Percentiles rank a stretch among this genome's conserved stretches.
phyloP scores from a whole-genome alignment of 1,284 basidiomycete species.

The Cryptococcus floricola region DNA sequence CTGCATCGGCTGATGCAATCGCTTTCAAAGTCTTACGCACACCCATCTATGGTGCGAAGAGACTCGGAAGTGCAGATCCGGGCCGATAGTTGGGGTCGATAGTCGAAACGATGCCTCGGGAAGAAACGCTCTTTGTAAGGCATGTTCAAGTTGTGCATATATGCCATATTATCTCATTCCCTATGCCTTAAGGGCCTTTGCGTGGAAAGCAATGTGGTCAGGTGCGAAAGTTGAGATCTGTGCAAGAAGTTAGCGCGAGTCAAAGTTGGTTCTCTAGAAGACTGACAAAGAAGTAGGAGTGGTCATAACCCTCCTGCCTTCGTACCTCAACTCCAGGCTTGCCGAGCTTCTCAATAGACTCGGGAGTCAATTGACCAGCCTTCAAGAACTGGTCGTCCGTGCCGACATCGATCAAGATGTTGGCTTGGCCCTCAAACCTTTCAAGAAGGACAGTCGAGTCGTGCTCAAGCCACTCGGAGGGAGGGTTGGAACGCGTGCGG shows the following conservation, averaged over 20 bases:
- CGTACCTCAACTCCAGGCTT: constrained; percentile 74
- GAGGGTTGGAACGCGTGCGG: constrained; percentile 49
- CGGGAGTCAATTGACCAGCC: constrained; percentile 79
- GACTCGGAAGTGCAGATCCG: too few relatives aligned
- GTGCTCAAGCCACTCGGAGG: constrained; percentile 54
- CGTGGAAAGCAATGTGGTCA: constrained; percentile 54
- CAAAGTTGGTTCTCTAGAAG: neutral
- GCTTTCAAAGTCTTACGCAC: too few relatives aligned
- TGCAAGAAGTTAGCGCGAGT: neutral
- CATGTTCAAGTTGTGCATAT: too few relatives aligned
- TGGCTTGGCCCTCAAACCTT: constrained; percentile 60
- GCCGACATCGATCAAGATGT: constrained; percentile 82
- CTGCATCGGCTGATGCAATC: too few relatives aligned
- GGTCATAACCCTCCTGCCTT: constrained; percentile 86
- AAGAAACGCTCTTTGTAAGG: too few relatives aligned
- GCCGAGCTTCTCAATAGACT: constrained; percentile 74
- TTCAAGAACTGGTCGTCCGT: constrained; percentile 83
- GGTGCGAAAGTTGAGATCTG: constrained; percentile 66
- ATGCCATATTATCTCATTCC: too few relatives aligned
- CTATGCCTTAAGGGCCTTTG: constrained; percentile 50
- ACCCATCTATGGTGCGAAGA: too few relatives aligned
- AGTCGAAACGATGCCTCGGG: too few relatives aligned
- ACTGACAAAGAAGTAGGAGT: constrained; percentile 83
- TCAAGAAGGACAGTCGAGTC: constrained; percentile 82
- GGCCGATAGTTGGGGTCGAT: too few relatives aligned